Conservation (phyloP, 2,329 filamentous ascomycete genomes). For the Bisporella sp. region DNA sequence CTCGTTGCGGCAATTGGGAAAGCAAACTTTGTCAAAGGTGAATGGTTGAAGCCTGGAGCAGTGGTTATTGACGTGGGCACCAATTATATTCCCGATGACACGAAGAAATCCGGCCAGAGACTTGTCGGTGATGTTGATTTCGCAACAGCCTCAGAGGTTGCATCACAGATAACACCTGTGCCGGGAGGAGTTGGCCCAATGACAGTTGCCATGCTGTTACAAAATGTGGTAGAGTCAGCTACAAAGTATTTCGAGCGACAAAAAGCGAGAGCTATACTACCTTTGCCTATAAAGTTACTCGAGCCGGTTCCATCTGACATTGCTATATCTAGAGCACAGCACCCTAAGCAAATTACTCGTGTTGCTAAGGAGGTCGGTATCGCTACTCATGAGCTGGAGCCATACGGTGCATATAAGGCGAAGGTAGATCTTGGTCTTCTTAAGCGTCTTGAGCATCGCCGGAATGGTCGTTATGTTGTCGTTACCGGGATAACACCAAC, state of each 20-base stretch:
- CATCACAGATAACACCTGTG: conserved; percentile 90
- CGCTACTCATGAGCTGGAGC: conserved; percentile 80
- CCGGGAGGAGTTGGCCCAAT: conserved; percentile 96
- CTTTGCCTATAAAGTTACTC: conserved; percentile 74
- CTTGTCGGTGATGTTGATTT: conserved; percentile 95
- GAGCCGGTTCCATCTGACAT: conserved; percentile 92
- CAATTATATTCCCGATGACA: conserved; percentile 84
- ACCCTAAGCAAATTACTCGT: conserved; percentile 83
- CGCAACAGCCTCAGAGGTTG: conserved; percentile 74
- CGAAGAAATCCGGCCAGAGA: conserved; percentile 86
- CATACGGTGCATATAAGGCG: conserved; percentile 91
- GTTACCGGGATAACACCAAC: conserved; percentile 96
- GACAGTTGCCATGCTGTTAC: conserved; percentile 96
- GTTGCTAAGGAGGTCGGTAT: conserved; percentile 86
- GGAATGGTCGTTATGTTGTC: conserved; percentile 83
- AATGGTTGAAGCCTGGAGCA: conserved; percentile 91
- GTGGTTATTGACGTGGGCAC: conserved; percentile 97
- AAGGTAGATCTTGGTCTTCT: conserved; percentile 84
- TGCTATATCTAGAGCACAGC: conserved; percentile 79
- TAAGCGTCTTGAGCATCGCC: conserved; percentile 78
- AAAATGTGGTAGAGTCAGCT: conserved; percentile 88
- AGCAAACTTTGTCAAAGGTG: conserved; percentile 81
- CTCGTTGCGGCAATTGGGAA: conserved; percentile 88
- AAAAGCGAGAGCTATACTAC: conserved; percentile 70
- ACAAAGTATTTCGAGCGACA: conserved; percentile 75